These are phyloP conservation scores for Cyberlindnera bimundalis DNA, from an alignment of 805 yeast species.

Conservation along the genomic window DNA sequence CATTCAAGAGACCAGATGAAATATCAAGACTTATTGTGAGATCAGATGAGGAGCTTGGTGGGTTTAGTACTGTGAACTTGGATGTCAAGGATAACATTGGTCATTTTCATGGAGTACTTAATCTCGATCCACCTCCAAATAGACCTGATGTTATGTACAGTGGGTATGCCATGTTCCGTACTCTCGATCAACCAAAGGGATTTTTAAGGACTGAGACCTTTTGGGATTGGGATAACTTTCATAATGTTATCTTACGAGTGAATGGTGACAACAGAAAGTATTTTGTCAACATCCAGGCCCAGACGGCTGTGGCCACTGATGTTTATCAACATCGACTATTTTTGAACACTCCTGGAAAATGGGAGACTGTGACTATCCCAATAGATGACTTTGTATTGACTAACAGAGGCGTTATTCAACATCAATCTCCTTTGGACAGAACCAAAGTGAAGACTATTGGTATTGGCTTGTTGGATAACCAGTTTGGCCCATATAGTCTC, in stretches of 20 bases:
- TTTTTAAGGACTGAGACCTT: conserved; percentile 41
- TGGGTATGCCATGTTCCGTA: conserved; percentile 82
- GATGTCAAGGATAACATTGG: conserved; percentile 46
- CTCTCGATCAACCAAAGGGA: conserved; percentile 50
- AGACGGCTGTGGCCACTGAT: conserved; percentile 73
- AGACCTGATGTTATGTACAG: conserved; percentile 61
- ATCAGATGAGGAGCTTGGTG: conserved; percentile 75
- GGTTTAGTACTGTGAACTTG: conserved; percentile 63
- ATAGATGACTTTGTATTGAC: conserved; percentile 78
- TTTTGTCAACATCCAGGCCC: conserved; percentile 77
- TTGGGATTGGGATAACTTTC: conserved; percentile 70
- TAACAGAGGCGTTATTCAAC: conserved; percentile 70
- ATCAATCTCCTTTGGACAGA: conserved; percentile 55
- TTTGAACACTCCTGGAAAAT: conserved; percentile 63
- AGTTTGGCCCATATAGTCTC: conserved; percentile 70
- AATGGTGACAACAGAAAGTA: conserved; percentile 71
- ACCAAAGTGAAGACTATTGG: conserved; percentile 70
- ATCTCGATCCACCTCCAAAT: conserved; percentile 62
- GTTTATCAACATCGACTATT: conserved; percentile 80
- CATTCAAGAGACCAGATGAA: conserved; percentile 52
- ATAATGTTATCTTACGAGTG: conserved; percentile 65
- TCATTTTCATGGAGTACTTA: conserved; percentile 66
- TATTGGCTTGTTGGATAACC: conserved; percentile 71
- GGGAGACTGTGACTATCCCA: conserved; percentile 84
- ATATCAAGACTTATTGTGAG: conserved; percentile 52